A percentile compares a stretch with the other conserved stretches of the same genome.
Conservation (phyloP, 2,329 filamentous ascomycete species). For the Venturia carpophila region DNA sequence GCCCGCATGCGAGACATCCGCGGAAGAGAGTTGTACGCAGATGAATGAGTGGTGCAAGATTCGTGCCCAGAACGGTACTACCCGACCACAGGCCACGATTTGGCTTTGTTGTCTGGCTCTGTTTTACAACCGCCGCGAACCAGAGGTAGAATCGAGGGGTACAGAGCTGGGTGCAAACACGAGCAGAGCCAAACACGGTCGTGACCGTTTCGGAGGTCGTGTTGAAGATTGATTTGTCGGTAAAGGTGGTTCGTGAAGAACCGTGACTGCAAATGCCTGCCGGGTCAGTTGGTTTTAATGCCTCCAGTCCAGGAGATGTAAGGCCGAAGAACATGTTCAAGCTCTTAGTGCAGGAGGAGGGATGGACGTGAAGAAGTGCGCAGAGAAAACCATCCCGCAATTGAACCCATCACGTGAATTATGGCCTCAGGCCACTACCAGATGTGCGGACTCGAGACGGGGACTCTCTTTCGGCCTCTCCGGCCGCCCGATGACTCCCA, state of each 20-base stretch:
- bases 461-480: background rate
- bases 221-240: background rate
- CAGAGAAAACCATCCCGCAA: too few relatives aligned
- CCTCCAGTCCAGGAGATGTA: too few relatives aligned
- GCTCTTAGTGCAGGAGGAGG: too few relatives aligned
- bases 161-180: background rate
- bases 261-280: too few relatives aligned
- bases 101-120: background rate
- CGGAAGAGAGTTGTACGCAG: background rate
- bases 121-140: background rate
- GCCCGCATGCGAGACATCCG: slow-evolving; percentile 1
- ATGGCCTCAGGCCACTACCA: background rate
- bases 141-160: background rate
- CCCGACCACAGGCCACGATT: background rate
- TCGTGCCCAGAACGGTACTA: slow-evolving; percentile 2
- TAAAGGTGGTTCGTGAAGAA: background rate
- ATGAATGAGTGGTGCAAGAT: slow-evolving; percentile 14
- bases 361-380: too few relatives aligned
- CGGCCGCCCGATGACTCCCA: background rate
- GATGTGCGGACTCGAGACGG: background rate
- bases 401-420: background rate
- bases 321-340: too few relatives aligned
- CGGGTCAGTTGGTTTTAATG: too few relatives aligned
- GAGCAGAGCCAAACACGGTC: background rate
- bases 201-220: background rate